Conservation (phyloP, 768 basidiomycete genomes). For the Leccinum pellstonianum region DNA sequence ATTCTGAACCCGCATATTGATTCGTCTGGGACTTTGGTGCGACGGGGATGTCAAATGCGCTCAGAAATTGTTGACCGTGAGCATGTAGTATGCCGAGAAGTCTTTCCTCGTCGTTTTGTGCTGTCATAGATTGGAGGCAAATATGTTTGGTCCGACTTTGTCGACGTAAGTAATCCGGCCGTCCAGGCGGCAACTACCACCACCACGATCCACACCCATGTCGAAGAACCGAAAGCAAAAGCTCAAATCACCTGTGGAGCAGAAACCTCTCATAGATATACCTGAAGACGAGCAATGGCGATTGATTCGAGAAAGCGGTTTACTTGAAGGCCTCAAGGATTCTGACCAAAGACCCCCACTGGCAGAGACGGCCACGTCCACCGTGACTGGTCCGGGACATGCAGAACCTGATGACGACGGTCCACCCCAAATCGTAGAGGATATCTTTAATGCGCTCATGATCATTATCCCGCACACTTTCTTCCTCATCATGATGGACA, state of each 20-base stretch:
- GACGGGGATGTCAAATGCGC: slow-evolving; percentile 35
- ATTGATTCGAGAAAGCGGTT: slow-evolving; percentile 63
- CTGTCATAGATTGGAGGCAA: slow-evolving; percentile 5
- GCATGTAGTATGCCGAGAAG: slow-evolving; percentile 44
- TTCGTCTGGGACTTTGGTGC: slow-evolving; percentile 21
- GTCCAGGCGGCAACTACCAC: not conserved
- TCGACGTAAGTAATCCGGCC: not conserved
- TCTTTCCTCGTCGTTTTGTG: slow-evolving; percentile 27
- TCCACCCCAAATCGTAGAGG: slow-evolving; percentile 51
- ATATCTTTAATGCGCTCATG: slow-evolving; percentile 64
- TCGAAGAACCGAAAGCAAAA: slow-evolving; percentile 28
- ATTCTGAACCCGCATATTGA: slow-evolving; percentile 14
- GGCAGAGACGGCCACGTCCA: not conserved
- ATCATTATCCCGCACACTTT: slow-evolving; percentile 75
- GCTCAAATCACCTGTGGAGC: slow-evolving; percentile 8
- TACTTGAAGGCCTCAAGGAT: slow-evolving; percentile 42
- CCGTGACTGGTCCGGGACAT: slow-evolving; percentile 8
- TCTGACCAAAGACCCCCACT: slow-evolving; percentile 6
- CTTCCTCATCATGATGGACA: slow-evolving; percentile 78
- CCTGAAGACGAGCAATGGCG: slow-evolving; percentile 79
- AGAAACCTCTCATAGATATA: slow-evolving; percentile 44
- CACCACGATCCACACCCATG: slow-evolving; percentile 19
- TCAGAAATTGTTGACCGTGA: slow-evolving; percentile 47
- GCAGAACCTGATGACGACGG: slow-evolving; percentile 34
- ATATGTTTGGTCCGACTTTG: slow-evolving; percentile 11